phyloP scores from a whole-genome alignment of 176 grass and related monocot genomes.

The Guadua angustifolia region DNA sequence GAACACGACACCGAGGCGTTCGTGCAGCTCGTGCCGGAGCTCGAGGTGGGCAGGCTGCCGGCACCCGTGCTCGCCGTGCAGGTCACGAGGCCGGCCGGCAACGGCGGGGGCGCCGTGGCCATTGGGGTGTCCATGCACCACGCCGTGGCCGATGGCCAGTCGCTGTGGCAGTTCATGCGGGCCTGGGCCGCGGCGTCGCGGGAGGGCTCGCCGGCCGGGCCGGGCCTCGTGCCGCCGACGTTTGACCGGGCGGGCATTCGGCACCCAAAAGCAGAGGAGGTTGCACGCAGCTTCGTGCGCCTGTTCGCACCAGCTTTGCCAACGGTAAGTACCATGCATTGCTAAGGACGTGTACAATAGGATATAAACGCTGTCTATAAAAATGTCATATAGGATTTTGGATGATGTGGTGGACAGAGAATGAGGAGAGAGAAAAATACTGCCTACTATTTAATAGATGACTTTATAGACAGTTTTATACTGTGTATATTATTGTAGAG shows the following conservation, averaged over 20 bases:
- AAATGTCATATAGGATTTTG: too few relatives aligned
- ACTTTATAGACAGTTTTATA: too few relatives aligned
- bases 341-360: too few relatives aligned
- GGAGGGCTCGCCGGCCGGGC: not conserved
- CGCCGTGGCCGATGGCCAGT: conserved; percentile 42
- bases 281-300: conserved; percentile 2
- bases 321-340: not conserved
- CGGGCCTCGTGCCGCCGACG: not conserved
- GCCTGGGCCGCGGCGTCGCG: conserved; percentile 48
- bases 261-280: conserved; percentile 34
- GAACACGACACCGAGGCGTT: conserved; percentile 55
- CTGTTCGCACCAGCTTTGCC: conserved; percentile 44
- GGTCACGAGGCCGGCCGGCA: conserved; percentile 31
- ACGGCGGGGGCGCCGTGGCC: not conserved
- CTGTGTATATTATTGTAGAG: too few relatives aligned
- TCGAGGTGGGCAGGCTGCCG: conserved; percentile 33
- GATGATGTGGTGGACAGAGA: too few relatives aligned
- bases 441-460: too few relatives aligned
- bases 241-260: conserved; percentile 44
- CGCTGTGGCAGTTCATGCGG: conserved; percentile 60
- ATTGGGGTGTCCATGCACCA: conserved; percentile 61
- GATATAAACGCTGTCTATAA: too few relatives aligned
- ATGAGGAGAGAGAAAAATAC: too few relatives aligned
- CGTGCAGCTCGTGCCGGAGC: conserved; percentile 42
- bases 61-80: conserved; percentile 49